Conservation (phyloP, 495 filamentous ascomycete species). For the Amorphotheca resinae region DNA sequence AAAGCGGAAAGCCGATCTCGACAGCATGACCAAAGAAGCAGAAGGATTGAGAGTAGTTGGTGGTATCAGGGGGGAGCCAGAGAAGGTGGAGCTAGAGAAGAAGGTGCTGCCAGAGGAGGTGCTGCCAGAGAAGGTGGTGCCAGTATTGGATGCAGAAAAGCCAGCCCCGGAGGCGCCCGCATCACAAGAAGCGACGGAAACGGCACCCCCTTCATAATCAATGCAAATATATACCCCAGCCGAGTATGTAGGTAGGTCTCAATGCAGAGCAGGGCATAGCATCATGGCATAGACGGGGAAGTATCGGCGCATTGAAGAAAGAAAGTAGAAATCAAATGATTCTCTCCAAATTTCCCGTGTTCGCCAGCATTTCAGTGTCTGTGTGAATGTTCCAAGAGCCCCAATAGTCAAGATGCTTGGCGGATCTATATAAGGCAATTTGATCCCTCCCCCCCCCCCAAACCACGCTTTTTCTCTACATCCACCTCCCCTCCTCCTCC, state of each 20-base stretch:
- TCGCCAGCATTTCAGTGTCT: too few species aligned
- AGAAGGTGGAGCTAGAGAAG: slow-evolving; percentile 3
- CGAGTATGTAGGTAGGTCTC: too few species aligned
- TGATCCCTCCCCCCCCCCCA: too few species aligned
- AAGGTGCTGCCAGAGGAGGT: too few species aligned
- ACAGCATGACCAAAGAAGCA: slow-evolving; percentile 25
- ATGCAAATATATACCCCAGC: not conserved
- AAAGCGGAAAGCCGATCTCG: slow-evolving; percentile 27
- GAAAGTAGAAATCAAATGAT: too few species aligned
- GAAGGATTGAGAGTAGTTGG: slow-evolving; percentile 24
- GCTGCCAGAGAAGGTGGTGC: not conserved
- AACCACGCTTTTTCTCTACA: too few species aligned
- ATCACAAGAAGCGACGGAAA: slow-evolving; percentile 9
- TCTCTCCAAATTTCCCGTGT: too few species aligned
- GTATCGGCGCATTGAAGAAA: slow-evolving; percentile 1
- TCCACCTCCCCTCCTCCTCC: too few species aligned
- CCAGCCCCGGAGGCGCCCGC: slow-evolving; percentile 3
- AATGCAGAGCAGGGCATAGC: not conserved
- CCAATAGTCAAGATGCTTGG: too few species aligned
- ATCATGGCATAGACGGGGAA: slow-evolving; percentile 1
- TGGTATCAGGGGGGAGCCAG: slow-evolving; percentile 16
- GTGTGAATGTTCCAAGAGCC: too few species aligned
- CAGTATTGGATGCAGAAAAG: slow-evolving; percentile 5
- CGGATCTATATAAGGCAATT: too few species aligned
- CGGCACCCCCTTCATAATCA: slow-evolving; percentile 12